Base-by-base conservation (phyloP, 768 basidiomycete species). In the Pisolithus albus region DNA sequence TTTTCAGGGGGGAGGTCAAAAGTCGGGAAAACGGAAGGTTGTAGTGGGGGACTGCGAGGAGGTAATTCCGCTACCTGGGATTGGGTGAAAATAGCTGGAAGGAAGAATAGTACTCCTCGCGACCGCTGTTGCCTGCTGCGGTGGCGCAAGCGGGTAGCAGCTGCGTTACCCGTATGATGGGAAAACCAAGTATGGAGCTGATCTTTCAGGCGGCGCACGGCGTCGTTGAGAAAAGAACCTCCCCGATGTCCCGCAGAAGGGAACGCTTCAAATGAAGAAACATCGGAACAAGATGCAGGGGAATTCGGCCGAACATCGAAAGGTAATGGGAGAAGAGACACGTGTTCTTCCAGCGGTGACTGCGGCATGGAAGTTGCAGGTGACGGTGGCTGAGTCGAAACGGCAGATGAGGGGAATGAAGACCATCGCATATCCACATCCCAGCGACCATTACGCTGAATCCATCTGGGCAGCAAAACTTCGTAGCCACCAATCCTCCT, bases 81-180 rank as follows among this genome's bases (percentile, higher is more conserved):
- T 9, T 80, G 73, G 4, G 85, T 75, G 64, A 90, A 86, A 59
- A 88, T 83, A 32, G 88, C 86, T 19, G 89, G 89, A 46, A 92
- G 75, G 75, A 90, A 89, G 70, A 87, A 90, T 46, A 90, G 68
- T 38, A 88, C 79, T 32, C 85, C 82, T 38, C 82, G 77, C 45
- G 77, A 76, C 51, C 73, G 71, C 51, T 78, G 72, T 21, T 66
- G 67, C 51, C 79, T 68, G 43, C 72, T 66, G 44, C 78, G 76
- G 42, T 76, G 61, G 39, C 80, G 75, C 1, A 78, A 75, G 26
- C 79, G 74, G 1, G 76, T 72, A 3, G 66, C 56, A 18, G 71
- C 67, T 28, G 69, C 67, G 42, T 60, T 48, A 18, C 65, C 61
- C 28, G 70, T 69, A n/a, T 65, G 64, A 32, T 70, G 69, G 8